Percentiles rank a stretch among this genome's conserved stretches.
Conservation (phyloP, 768 basidiomycete species). For the Phylloporus sp. region DNA sequence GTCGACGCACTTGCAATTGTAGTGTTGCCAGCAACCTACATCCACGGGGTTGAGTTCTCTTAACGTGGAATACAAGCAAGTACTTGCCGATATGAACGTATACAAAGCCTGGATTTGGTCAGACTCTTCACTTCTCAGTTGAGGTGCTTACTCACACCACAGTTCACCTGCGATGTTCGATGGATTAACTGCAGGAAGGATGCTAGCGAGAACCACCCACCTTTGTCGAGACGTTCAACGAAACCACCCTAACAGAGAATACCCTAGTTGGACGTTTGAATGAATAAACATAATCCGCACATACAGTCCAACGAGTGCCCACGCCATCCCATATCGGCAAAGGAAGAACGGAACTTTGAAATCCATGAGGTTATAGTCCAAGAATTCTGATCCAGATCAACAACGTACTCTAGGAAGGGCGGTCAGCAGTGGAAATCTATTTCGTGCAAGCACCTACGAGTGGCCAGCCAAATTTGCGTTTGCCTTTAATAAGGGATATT, state of each 20-base stretch:
- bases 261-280: neutral
- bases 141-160: slow-evolving; percentile 39
- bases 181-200: neutral
- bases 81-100: slow-evolving; percentile 60
- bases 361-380: slow-evolving; percentile 4
- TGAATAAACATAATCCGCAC: slow-evolving; percentile 1
- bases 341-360: slow-evolving; percentile 57
- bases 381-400: neutral
- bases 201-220: slow-evolving; percentile 1
- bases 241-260: slow-evolving; percentile 43
- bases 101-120: slow-evolving; percentile 47
- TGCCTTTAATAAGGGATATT: slow-evolving; percentile 54
- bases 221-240: slow-evolving; percentile 44
- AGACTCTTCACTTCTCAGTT: neutral
- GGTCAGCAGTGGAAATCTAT: neutral
- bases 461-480: slow-evolving; percentile 62
- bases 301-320: slow-evolving; percentile 60
- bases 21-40: slow-evolving; percentile 25
- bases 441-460: slow-evolving; percentile 42
- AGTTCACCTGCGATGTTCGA: slow-evolving; percentile 43
- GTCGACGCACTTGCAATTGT: slow-evolving; percentile 35
- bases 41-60: slow-evolving; percentile 1
- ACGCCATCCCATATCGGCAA: slow-evolving; percentile 68
- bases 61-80: neutral
- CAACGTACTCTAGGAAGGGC: slow-evolving; percentile 13